These are phyloP conservation scores for Leccinum disarticulatum DNA, from an alignment of 768 basidiomycete genomes.

Conservation along the genomic window DNA sequence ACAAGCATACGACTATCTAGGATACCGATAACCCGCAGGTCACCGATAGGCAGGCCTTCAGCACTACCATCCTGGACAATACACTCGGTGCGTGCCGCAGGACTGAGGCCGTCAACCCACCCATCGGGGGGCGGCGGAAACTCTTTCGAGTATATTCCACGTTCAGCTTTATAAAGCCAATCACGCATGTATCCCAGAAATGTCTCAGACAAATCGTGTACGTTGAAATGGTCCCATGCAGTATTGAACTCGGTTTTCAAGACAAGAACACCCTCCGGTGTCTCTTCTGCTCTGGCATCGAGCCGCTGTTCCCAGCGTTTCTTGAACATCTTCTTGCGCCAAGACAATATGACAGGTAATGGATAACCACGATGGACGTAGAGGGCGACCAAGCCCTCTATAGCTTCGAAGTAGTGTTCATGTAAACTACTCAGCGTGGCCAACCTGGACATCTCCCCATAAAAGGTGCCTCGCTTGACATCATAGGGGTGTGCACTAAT, in stretches of 20 bases:
- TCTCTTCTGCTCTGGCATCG: neutral
- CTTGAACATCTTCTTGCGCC: neutral
- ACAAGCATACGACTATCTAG: neutral
- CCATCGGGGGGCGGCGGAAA: neutral
- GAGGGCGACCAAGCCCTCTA: neutral
- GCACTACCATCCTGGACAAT: no score
- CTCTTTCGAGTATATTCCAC: neutral
- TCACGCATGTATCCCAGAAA: neutral
- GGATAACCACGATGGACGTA: conserved; percentile 1
- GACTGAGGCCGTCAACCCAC: no score
- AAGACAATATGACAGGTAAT: neutral
- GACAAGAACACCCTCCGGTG: neutral
- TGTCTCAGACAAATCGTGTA: neutral
- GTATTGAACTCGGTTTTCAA: neutral
- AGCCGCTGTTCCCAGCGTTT: neutral
- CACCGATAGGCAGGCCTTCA: neutral
- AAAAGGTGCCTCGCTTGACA: conserved; percentile 9
- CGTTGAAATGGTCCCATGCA: neutral
- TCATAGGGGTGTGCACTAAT: conserved; percentile 2
- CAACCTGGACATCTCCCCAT: conserved; percentile 2
- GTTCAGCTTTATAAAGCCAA: neutral
- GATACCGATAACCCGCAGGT: neutral
- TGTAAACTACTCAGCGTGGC: neutral
- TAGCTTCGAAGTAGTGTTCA: neutral
- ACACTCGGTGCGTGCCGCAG: no score